Base-by-base conservation (phyloP, 2,329 filamentous ascomycete genomes). In the Spiromastix sp. region DNA sequence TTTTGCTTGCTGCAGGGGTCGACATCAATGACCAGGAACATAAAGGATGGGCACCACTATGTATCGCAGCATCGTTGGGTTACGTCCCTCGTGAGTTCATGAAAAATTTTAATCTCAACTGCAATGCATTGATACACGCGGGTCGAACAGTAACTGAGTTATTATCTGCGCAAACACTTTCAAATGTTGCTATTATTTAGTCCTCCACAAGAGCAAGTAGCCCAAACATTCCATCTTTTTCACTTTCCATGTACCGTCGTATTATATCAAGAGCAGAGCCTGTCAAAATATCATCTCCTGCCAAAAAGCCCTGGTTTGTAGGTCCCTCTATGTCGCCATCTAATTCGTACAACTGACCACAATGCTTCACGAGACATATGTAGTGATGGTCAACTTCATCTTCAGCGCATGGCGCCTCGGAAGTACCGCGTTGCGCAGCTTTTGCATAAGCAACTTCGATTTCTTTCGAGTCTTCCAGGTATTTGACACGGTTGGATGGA, bases 301-400 rank as follows among this genome's bases (percentile, higher is more conserved):
- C 27, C 18, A 39, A 12, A 15, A 9, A 20, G 8, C 26, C 30
- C 24, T 32, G 11, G 8, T 39, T 32, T 21, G 37, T 34, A 11
- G 31, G 38, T 12, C 34, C 30, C 12, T 37, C 27, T 10, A 21
- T 26, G 25, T 37, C 34, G 8, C 34, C 33, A 24, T 31, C 27
- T 10, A 38, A 30, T 18, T 43, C 38, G 19, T 34, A 43, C n/a
- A 43, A 34, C 11, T 29, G 26, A 16, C 12, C 30, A 2, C 17
- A 37, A 12, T 16, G 19, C 31, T 33, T 38, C 8, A 39, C 35
- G 12, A 44, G 40, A 34, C 39, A 44, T 34, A 42, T 37, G 29
- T 42, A 41, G 22, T 41, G 39, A 36, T 39, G 35, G 26, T 46
- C 37, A 4, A 44, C 35, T 20, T 42, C 43, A 33, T 34, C 30